Evolutionary conservation across 768 basidiomycete species (phyloP), one percentile per base, ranked within the genome.

Genomic region (Auriculariales sp.): DNA sequence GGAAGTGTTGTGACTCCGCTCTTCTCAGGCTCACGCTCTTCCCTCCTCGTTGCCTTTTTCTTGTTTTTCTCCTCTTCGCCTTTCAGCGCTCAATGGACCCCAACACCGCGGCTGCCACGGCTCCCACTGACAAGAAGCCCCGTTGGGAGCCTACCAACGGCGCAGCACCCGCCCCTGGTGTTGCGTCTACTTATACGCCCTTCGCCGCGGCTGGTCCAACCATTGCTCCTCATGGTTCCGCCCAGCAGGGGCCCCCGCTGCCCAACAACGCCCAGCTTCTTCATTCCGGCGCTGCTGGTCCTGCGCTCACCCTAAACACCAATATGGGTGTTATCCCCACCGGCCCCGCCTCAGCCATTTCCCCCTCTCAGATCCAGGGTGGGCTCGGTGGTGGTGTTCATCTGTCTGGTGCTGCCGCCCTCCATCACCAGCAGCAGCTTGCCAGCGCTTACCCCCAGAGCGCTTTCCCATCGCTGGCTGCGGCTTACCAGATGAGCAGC

Each of bases 71-170:
- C 49, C 22, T 15, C 15, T 22, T 47, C 48, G n/a, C 32, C 48
- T 17, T 50, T 54, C 66, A 91, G 88, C 81, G 88, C 67, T 81
- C 88, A 48, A 88, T 90, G 77, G 89, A 90, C 66, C 62, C 81
- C 62, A 73, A 78, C 56, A 81, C 79, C 58, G 85, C n/a, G n/a
- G n/a, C n/a, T n/a, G 83, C 59, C 84, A 83, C 56, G 85, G 87
- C n/a, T n/a, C n/a, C n/a, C 66, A 73, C 55, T 14, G 50, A 81
- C 49, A 91, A 91, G 76, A 91, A 91, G 67, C 81, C 88, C 51
- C 83, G 88, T 57, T 89, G 87, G 87, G 87, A 84, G 27, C 83
- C 85, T 48, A 79, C 74, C 47, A 66, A 71, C 57, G 60, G 70
- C 44, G 34, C 65, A 60, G 49, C 50, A 63, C 15, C 62, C 64